Conservation (phyloP, 441 rosid genomes). For the Rhodomyrtus psidioides region DNA sequence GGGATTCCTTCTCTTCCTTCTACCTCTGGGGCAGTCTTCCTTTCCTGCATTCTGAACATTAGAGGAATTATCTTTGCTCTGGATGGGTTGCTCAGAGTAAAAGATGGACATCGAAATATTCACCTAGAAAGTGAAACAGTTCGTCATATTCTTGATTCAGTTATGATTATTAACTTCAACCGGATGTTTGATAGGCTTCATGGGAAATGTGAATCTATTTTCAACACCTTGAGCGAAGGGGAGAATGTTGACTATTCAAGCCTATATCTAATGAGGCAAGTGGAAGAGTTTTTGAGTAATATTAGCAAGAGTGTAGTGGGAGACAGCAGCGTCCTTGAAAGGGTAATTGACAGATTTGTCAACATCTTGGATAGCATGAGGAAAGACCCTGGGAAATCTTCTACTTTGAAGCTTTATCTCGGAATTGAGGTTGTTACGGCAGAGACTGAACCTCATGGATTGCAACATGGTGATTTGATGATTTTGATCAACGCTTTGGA, state of each 20-base stretch:
- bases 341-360: conserved; percentile 62
- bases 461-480: conserved; percentile 65
- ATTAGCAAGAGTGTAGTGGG: conserved; percentile 43
- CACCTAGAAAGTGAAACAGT: conserved; percentile 43
- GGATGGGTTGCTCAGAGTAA: conserved; percentile 53
- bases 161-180: conserved; percentile 75
- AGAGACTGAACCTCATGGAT: conserved; percentile 37
- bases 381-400: conserved; percentile 61
- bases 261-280: conserved; percentile 68
- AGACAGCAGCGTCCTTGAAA: conserved; percentile 59
- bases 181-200: conserved; percentile 61
- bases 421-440: conserved; percentile 51
- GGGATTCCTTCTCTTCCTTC: conserved; percentile 79
- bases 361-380: conserved; percentile 73
- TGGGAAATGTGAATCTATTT: conserved; percentile 71
- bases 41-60: conserved; percentile 75
- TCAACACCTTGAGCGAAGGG: conserved; percentile 41
- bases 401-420: conserved; percentile 57
- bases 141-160: conserved; percentile 53
- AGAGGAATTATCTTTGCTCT: conserved; percentile 56
- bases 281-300: conserved; percentile 74
- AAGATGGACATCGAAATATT: conserved; percentile 29
- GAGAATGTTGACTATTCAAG: conserved; percentile 52
- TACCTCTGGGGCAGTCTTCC: conserved; percentile 57
- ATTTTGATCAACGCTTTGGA: conserved; percentile 78